Percentiles rank a stretch among this genome's conserved stretches.
Conservation (phyloP, 2,329 filamentous ascomycete genomes). For the Aureobasidium sp. region DNA sequence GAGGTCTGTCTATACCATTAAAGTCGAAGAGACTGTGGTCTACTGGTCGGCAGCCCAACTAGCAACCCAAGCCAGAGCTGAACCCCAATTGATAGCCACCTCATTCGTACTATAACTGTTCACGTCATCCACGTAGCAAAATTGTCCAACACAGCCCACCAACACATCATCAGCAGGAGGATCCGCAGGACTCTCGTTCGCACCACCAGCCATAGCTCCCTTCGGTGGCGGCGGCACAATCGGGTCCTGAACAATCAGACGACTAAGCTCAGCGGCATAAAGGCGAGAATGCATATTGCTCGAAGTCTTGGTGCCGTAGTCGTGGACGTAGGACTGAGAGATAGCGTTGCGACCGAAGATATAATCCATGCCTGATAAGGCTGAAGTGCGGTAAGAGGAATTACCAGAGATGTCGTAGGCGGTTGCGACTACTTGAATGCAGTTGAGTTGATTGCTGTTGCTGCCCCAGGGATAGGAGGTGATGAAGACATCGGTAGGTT, state of each 20-base stretch:
- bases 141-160: slow-evolving; percentile 10
- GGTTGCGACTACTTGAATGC: slow-evolving; percentile 16
- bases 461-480: slow-evolving; percentile 15
- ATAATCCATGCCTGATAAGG: slow-evolving; percentile 16
- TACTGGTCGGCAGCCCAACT: slow-evolving; percentile 16
- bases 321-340: slow-evolving; percentile 15
- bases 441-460: slow-evolving; percentile 17
- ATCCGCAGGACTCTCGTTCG: slow-evolving; percentile 11
- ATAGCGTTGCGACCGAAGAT: slow-evolving; percentile 16
- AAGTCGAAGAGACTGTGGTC: background rate
- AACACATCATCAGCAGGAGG: slow-evolving; percentile 18
- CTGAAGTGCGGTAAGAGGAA: slow-evolving; percentile 4
- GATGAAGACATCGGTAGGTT: slow-evolving; percentile 5
- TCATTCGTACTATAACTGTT: slow-evolving; percentile 15
- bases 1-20: background rate
- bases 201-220: slow-evolving; percentile 15
- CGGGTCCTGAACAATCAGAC: slow-evolving; percentile 1
- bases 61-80: slow-evolving; percentile 14
- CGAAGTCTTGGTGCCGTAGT: slow-evolving; percentile 15
- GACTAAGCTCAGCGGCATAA: slow-evolving; percentile 13
- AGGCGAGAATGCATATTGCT: slow-evolving; percentile 15
- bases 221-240: slow-evolving; percentile 4
- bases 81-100: slow-evolving; percentile 17
- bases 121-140: slow-evolving; percentile 17
- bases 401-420: slow-evolving; percentile 15